Evolutionary conservation across 192 early-diverging fungal genomes (phyloP), one percentile per base, ranked within the genome.

Genomic region (Gigaspora rosea): DNA sequence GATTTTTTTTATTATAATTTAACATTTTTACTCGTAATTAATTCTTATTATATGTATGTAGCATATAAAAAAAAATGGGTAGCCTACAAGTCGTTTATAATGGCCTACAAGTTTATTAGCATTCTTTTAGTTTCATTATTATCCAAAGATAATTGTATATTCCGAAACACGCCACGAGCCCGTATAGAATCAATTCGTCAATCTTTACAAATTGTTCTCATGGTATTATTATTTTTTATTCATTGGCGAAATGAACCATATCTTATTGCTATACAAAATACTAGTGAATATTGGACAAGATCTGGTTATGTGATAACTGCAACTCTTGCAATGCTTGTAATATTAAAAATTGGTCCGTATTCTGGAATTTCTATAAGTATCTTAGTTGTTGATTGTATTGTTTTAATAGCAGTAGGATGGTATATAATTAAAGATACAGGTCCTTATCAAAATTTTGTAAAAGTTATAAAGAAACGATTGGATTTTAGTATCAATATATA

Each of bases 101-200:
- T 91, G 85, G 77, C 84, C 61, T 83, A 82, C 77, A 90, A 90
- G 80, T 80, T 91, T 16, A 27, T 84, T 35, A 82, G 76, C 5
- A 82, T 90, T 10, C 36, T 87, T 5, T 78, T 84, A 22, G 79
- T 85, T 0, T 83, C 84, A 0, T 59, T 89, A 41, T 73, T 90
- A 51, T 75, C 83, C 18, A 91, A 91, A 80, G 90, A 91, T 67
- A 91, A 89, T 75, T 91, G 90, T 78, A 82, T 89, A 79, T 82
- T 85, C 20, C 83, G 86, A 5, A 50, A 63, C 4, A 78, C 71
- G 10, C 50, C 84, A 18, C 83, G 90, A 0, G 68, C 81, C 15
- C 75, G 79, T 16, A 73, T 91, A 72, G 89, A 88, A 62, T 78
- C 82, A 1, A 86, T 82, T 1, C 85, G 89, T 50, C 77, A 83